Conservation (phyloP, 1,284 basidiomycete species). For the Rhizoctonia solani region DNA sequence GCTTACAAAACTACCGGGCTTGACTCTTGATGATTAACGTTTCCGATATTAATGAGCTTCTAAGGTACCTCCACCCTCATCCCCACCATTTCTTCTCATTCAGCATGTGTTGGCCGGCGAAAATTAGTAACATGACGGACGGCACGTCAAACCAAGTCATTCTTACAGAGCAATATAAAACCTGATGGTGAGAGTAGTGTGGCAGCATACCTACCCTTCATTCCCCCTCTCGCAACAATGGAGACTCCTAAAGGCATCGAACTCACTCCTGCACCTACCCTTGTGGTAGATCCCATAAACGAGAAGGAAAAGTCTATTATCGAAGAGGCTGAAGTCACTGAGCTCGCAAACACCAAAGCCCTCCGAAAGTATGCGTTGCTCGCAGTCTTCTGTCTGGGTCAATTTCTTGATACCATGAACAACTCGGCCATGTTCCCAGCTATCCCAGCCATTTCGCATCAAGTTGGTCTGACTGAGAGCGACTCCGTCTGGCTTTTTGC, state of each 20-base stretch:
- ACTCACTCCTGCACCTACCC: constrained; percentile 18
- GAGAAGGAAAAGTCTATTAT: constrained; percentile 1
- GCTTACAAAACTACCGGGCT: no score
- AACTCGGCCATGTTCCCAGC: constrained; percentile 55
- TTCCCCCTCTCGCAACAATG: neutral
- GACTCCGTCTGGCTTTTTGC: constrained; percentile 36
- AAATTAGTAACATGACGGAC: no score
- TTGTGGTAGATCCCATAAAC: neutral
- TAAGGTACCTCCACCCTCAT: no score
- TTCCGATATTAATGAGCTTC: no score
- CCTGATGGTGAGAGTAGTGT: no score
- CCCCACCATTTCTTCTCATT: no score
- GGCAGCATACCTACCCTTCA: neutral
- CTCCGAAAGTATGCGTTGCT: constrained; percentile 47
- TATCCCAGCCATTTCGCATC: constrained; percentile 46
- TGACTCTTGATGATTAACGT: no score
- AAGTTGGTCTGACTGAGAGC: constrained; percentile 39
- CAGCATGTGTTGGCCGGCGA: no score
- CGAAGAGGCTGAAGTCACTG: constrained; percentile 3
- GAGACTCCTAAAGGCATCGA: constrained; percentile 3
- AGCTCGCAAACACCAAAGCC: constrained; percentile 3
- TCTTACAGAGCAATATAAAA: neutral
- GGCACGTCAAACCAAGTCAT: no score
- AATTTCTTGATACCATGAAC: constrained; percentile 56
- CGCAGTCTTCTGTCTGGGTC: constrained; percentile 52